A percentile compares a stretch with the other conserved stretches of the same genome.
Evolutionary conservation across 306 rosid genomes (phyloP).

Genomic region (Adenanthera pavonina): DNA sequence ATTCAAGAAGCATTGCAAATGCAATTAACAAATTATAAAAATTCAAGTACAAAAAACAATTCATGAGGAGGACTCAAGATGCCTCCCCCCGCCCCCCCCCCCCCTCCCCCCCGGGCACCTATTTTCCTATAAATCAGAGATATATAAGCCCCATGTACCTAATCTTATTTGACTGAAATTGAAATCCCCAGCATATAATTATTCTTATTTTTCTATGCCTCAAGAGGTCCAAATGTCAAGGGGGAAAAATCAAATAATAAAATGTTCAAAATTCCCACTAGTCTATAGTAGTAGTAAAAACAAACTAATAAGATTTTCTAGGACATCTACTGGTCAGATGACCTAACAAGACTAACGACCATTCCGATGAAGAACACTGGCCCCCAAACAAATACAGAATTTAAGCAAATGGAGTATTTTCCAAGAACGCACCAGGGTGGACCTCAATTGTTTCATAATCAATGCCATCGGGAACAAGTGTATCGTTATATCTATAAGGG

Average conservation of each 20-base stretch:
- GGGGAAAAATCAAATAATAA: background rate
- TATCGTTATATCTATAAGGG: slow-evolving; percentile 81
- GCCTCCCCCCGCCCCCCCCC: too few species aligned
- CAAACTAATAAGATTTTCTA: background rate
- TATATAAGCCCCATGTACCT: too few species aligned
- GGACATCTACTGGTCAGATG: background rate
- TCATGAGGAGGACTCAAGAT: too few species aligned
- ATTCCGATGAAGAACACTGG: background rate
- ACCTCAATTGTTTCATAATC: slow-evolving; percentile 77
- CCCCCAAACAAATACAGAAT: background rate
- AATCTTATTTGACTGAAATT: too few species aligned
- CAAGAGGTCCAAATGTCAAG: slow-evolving; percentile 5
- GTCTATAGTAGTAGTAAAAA: background rate
- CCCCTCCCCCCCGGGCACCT: too few species aligned
- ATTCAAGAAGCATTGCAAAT: slow-evolving; percentile 12
- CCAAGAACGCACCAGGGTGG: slow-evolving; percentile 67
- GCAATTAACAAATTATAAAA: background rate
- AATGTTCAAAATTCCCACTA: slow-evolving; percentile 22
- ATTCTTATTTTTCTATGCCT: background rate
- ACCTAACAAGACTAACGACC: background rate
- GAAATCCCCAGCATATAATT: background rate
- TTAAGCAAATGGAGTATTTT: slow-evolving; percentile 14
- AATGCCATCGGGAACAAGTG: slow-evolving; percentile 85
- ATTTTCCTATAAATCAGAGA: too few species aligned
- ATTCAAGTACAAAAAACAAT: too few species aligned